Evolutionary conservation across 768 basidiomycete genomes (phyloP).

Genomic region (Chiua virens): DNA sequence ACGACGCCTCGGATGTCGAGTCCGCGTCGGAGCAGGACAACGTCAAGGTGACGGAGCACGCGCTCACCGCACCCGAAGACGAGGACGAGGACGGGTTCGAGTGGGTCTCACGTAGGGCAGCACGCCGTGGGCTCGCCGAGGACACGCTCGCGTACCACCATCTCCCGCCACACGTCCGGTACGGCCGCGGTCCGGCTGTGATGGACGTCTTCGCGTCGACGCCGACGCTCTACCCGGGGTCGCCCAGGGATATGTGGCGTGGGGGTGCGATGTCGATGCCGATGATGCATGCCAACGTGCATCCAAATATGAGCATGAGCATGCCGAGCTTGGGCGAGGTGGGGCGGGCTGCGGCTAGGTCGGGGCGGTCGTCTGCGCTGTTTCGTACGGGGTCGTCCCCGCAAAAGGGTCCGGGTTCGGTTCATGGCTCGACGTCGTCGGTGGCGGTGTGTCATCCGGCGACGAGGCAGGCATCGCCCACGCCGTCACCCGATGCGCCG

Average conservation of each 20-base stretch:
- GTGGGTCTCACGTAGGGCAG: slow-evolving; percentile 72
- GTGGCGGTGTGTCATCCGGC: slow-evolving; percentile 14
- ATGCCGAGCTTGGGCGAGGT: slow-evolving; percentile 41
- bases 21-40: slow-evolving; percentile 32
- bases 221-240: slow-evolving; percentile 40
- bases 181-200: slow-evolving; percentile 51
- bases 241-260: slow-evolving; percentile 47
- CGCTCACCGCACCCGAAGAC: slow-evolving; percentile 9
- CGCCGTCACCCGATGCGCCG: slow-evolving; percentile 6
- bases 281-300: neutral
- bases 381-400: slow-evolving; percentile 36
- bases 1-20: slow-evolving; percentile 40
- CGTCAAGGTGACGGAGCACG: slow-evolving; percentile 50
- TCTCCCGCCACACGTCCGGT: slow-evolving; percentile 72
- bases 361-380: slow-evolving; percentile 18
- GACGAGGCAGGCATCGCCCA: slow-evolving; percentile 15
- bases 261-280: slow-evolving; percentile 19
- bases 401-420: slow-evolving; percentile 10
- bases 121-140: slow-evolving; percentile 51
- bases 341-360: slow-evolving; percentile 26
- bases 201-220: slow-evolving; percentile 60
- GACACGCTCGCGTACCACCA: slow-evolving; percentile 62
- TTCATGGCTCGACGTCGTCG: slow-evolving; percentile 12
- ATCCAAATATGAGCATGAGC: slow-evolving; percentile 22
- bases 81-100: slow-evolving; percentile 75